Conservation (phyloP, 2,329 filamentous ascomycete species). For the Thielaviopsis musarum region DNA sequence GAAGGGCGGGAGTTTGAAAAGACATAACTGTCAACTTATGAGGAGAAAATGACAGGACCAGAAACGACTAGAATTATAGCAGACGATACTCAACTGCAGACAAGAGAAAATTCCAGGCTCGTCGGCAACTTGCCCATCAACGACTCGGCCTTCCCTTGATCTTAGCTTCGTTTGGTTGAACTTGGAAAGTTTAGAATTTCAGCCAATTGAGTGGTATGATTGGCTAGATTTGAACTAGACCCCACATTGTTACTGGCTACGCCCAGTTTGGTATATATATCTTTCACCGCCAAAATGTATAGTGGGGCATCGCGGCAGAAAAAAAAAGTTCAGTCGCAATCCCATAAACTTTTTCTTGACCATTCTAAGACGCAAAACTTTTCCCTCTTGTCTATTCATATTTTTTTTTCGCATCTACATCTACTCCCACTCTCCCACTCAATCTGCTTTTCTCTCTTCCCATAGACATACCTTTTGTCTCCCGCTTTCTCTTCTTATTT, state of each 20-base stretch:
- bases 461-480: neutral
- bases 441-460: neutral
- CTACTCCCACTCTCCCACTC: neutral
- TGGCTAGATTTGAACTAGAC: neutral
- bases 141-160: too few relatives aligned
- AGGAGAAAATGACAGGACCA: neutral
- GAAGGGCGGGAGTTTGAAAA: neutral
- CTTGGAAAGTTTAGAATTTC: neutral
- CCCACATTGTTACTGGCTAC: neutral
- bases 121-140: neutral
- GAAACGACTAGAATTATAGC: neutral
- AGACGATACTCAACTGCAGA: neutral
- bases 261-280: neutral
- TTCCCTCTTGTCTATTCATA: neutral
- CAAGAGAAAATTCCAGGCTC: neutral
- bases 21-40: neutral
- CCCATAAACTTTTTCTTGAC: neutral
- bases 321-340: constrained; percentile 15
- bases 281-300: constrained; percentile 5
- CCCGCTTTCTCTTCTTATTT: constrained; percentile 4
- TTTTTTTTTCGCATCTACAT: neutral
- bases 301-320: constrained; percentile 17
- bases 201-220: neutral
- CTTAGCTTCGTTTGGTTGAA: neutral
- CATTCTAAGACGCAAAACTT: neutral